Conservation (phyloP, 306 rosid species). For the Vicia faba region DNA sequence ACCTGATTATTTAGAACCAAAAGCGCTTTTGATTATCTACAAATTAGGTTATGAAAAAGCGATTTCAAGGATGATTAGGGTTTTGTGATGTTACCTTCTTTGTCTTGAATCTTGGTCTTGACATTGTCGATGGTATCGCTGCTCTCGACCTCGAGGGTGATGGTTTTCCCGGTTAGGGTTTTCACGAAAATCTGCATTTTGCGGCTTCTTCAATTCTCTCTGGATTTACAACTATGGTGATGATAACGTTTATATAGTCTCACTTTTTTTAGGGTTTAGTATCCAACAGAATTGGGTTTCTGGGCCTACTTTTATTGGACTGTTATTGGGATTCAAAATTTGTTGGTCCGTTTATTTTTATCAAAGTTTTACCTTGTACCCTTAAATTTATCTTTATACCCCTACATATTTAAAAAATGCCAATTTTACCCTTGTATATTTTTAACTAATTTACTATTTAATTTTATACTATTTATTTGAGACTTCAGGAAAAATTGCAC, state of each 20-base stretch:
- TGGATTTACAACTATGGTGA: too few relatives aligned
- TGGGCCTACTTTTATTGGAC: background rate
- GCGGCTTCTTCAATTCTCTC: background rate
- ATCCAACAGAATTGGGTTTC: background rate
- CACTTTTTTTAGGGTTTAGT: constrained; percentile 36
- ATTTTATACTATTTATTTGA: too few relatives aligned
- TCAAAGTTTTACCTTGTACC: too few relatives aligned
- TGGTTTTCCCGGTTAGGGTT: constrained; percentile 89
- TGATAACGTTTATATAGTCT: constrained; percentile 9
- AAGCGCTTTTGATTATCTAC: background rate
- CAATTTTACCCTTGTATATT: too few relatives aligned
- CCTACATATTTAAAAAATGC: too few relatives aligned
- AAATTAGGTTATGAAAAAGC: background rate
- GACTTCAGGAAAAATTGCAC: too few relatives aligned
- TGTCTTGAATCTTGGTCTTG: constrained; percentile 85
- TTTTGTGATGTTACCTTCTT: constrained; percentile 57
- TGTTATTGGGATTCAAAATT: background rate
- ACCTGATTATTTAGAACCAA: constrained; percentile 32
- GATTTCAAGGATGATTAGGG: background rate
- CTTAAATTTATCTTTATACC: too few relatives aligned
- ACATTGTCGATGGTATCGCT: constrained; percentile 92
- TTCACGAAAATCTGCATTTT: constrained; percentile 80
- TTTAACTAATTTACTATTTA: too few relatives aligned
- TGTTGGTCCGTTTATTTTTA: background rate
- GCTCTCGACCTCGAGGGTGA: constrained; percentile 86